Conservation (phyloP, 2,329 filamentous ascomycete species). For the Drechmeria coniospora region DNA sequence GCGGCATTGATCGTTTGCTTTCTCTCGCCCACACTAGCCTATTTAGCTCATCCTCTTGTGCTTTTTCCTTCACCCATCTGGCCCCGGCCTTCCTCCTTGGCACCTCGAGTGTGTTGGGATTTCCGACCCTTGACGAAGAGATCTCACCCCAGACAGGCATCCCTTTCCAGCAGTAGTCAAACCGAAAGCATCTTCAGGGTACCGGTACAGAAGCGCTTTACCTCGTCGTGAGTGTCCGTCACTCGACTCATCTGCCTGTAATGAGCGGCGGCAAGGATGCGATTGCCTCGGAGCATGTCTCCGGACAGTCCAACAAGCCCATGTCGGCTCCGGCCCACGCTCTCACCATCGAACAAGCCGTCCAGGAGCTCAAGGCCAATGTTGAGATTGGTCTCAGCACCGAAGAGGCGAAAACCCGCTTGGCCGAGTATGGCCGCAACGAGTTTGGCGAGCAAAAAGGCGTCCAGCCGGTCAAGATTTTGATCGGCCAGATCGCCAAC, state of each 20-base stretch:
- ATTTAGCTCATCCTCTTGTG: too few relatives aligned
- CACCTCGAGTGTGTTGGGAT: too few relatives aligned
- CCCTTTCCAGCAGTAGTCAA: too few relatives aligned
- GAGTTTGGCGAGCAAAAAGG: conserved; percentile 45
- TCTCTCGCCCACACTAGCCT: too few relatives aligned
- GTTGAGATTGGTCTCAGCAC: conserved; percentile 40
- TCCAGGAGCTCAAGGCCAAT: conserved; percentile 39
- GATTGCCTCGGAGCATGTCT: conserved; percentile 12
- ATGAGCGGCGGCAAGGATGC: conserved; percentile 13
- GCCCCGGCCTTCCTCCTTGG: too few relatives aligned
- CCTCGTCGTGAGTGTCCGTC: neutral
- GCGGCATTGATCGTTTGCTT: too few relatives aligned
- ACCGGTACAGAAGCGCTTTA: too few relatives aligned
- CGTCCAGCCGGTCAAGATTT: conserved; percentile 46
- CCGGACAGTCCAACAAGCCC: conserved; percentile 30
- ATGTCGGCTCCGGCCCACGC: conserved; percentile 49
- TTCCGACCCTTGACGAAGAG: too few relatives aligned
- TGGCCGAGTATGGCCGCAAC: conserved; percentile 44
- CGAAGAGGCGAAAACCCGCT: conserved; percentile 35
- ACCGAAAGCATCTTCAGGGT: too few relatives aligned
- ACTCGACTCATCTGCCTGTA: neutral
- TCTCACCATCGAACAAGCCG: conserved; percentile 34
- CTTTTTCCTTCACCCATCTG: too few relatives aligned
- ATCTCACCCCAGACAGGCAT: too few relatives aligned
- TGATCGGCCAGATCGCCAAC: conserved; percentile 51